Base-by-base conservation (phyloP, 768 basidiomycete species). In the Pleurotus sapidus region DNA sequence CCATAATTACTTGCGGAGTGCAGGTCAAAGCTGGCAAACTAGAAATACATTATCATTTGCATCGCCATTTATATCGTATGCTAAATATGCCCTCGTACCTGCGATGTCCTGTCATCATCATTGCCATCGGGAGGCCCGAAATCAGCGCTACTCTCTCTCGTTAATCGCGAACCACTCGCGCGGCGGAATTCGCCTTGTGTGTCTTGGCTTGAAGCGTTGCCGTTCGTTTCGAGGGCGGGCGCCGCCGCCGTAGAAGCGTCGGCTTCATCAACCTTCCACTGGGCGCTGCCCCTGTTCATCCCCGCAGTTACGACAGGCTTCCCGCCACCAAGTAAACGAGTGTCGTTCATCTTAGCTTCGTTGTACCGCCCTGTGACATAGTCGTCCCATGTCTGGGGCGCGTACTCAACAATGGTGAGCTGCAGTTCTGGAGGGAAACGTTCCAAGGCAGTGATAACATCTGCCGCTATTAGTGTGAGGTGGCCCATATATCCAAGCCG, bases 401-500 rank as follows among this genome's bases (percentile, higher is more conserved):
- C 88, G 59, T 83, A 86, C 48, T 78, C 75, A 46, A 82, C 77
- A 58, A 97, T 82, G 57, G 78, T 73, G 1, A 78, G 75, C 23
- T 85, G 80, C 20, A 97, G 77, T 27, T 95, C 93, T 14, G 82
- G 77, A 0, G 95, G 93, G 72, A 92, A 95, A 53, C 91, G 87
- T 18, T 93, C 88, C 58, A 98, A 81, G 7, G 95, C 91, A 57
- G 86, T 85, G 67, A 97, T 88, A 17, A 97, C 87, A 65, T 98
- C 96, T 70, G 98, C 97, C 0, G 95, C 88, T 63, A 99, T 93
- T 62, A 98, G 84, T 11, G 90, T 91, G 14, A 98, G 81, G 69
- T 99, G 95, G 0, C 96, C 96, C 96, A 98, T 98, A 72, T 93
- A 96, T 2, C 95, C 95, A 43, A 96, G 70, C 25, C 95, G 85